Percentiles rank a stretch among this genome's conserved stretches.
Conservation (phyloP, 1,284 basidiomycete species). For the Boletus smithii region DNA sequence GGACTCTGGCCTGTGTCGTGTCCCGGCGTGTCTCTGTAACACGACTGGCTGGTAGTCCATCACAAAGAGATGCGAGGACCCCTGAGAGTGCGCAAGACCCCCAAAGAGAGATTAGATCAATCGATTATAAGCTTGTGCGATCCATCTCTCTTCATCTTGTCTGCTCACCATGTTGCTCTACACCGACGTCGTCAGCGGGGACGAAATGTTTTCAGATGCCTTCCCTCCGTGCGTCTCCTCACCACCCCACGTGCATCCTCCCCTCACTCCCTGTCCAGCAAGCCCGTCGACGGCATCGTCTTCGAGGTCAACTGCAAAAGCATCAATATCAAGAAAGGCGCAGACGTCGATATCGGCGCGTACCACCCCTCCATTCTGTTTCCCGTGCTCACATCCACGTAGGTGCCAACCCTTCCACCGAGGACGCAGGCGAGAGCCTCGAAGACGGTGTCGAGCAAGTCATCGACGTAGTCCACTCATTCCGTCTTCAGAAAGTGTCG, state of each 20-base stretch:
- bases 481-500: conserved; percentile 79
- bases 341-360: conserved; percentile 88
- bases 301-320: conserved; percentile 87
- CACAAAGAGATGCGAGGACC: not conserved
- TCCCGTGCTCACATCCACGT: conserved; percentile 8
- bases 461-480: conserved; percentile 93
- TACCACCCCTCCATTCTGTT: conserved; percentile 8
- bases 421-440: conserved; percentile 82
- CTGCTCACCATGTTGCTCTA: conserved; percentile 70
- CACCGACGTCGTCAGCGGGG: conserved; percentile 69
- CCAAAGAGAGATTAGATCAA: conserved; percentile 22
- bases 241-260: not conserved
- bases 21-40: conserved; percentile 55
- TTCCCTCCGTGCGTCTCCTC: conserved; percentile 63
- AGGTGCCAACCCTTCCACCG: conserved; percentile 91
- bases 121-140: not conserved
- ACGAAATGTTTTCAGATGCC: conserved; percentile 97
- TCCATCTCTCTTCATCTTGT: conserved; percentile 11
- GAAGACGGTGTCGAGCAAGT: conserved; percentile 76
- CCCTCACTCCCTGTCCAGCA: conserved; percentile 46
- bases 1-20: conserved; percentile 67
- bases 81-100: conserved; percentile 1
- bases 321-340: conserved; percentile 76
- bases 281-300: conserved; percentile 78
- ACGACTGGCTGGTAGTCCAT: conserved; percentile 82